Percentiles rank a stretch among this genome's conserved stretches.
Conservation (phyloP, 139 green algal species). For the Micromonas commoda region DNA sequence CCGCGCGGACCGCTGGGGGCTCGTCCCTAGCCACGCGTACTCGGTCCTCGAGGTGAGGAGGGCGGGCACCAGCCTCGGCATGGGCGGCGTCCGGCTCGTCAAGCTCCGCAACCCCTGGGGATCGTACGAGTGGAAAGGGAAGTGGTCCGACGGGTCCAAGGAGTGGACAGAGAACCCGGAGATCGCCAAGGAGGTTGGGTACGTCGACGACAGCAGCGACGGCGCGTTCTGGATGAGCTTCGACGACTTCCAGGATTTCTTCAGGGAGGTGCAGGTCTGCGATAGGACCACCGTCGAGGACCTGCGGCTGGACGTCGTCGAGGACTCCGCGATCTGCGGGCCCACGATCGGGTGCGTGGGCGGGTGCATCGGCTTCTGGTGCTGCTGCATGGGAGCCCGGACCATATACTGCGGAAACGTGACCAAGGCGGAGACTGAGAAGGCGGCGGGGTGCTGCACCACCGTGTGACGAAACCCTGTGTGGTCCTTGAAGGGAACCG, state of each 20-base stretch:
- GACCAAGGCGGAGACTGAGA: too few relatives aligned
- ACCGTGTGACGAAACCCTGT: too few relatives aligned
- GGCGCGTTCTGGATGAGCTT: slow-evolving; percentile 48
- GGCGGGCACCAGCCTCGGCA: slow-evolving; percentile 2
- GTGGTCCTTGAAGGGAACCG: too few relatives aligned
- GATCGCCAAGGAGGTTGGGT: neutral
- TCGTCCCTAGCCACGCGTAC: slow-evolving; percentile 47
- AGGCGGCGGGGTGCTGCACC: too few relatives aligned
- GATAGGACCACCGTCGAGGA: neutral
- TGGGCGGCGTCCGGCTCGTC: slow-evolving; percentile 28
- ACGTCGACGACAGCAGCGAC: slow-evolving; percentile 36
- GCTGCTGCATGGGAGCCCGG: neutral
- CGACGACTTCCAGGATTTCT: slow-evolving; percentile 37
- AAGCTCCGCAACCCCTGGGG: slow-evolving; percentile 45
- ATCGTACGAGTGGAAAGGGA: slow-evolving; percentile 40
- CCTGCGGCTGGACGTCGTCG: neutral
- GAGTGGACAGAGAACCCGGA: slow-evolving; percentile 21
- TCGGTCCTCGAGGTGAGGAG: slow-evolving; percentile 28
- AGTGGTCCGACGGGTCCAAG: slow-evolving; percentile 41
- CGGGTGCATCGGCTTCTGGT: slow-evolving; percentile 17
- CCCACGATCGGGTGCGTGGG: neutral
- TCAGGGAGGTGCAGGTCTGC: slow-evolving; percentile 8
- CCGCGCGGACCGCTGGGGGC: too few relatives aligned
- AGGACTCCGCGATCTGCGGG: neutral
- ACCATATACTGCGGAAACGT: slow-evolving; percentile 20